Percentiles rank a stretch among this genome's conserved stretches.
Conservation (phyloP, 768 basidiomycete species). For the Russula lepida region DNA sequence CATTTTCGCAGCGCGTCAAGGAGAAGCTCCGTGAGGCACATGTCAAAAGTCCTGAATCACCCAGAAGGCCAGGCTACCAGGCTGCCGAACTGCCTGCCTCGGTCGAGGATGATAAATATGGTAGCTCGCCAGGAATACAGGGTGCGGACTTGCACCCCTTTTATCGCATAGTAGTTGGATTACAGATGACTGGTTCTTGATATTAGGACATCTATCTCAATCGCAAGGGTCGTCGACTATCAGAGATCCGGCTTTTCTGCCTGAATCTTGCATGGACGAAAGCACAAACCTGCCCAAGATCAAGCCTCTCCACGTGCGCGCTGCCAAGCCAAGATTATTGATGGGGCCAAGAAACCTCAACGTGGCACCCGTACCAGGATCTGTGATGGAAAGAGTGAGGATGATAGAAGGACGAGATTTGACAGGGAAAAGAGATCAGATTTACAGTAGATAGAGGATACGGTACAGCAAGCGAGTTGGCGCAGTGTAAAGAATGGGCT, state of each 20-base stretch:
- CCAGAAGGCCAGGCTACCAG: neutral
- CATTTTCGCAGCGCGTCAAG: constrained; percentile 38
- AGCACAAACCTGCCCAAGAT: neutral
- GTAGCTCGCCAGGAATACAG: neutral
- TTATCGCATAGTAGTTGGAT: neutral
- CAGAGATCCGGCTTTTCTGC: neutral
- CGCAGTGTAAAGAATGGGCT: neutral
- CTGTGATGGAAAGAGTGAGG: constrained; percentile 17
- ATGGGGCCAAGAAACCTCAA: constrained; percentile 5
- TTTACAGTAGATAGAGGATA: neutral
- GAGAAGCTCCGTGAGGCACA: constrained; percentile 29
- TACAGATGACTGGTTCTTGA: neutral
- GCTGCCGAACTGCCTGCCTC: neutral
- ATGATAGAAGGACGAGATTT: constrained; percentile 8
- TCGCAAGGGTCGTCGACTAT: neutral
- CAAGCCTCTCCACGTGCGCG: neutral
- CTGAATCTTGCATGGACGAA: neutral
- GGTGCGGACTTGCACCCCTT: neutral
- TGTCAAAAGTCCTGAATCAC: neutral
- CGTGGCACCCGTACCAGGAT: neutral
- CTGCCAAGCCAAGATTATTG: neutral
- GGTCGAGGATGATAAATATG: neutral
- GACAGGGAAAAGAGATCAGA: neutral
- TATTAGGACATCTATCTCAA: neutral
- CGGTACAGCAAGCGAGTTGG: neutral